These are phyloP conservation scores for Musa beccarii DNA, from an alignment of 176 grass and related monocot species.

Conservation along the genomic window DNA sequence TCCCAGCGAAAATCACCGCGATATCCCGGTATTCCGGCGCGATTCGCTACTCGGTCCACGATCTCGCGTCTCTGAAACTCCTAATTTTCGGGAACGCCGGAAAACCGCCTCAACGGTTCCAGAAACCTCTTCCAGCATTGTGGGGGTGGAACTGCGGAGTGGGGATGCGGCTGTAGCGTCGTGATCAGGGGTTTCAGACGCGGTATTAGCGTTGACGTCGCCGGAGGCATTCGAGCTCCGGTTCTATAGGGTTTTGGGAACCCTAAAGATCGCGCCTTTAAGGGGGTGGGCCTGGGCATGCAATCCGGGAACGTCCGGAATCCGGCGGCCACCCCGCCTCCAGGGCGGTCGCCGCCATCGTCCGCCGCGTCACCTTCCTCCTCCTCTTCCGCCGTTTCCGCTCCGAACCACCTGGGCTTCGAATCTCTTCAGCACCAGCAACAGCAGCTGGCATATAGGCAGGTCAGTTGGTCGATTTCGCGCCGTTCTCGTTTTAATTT, in stretches of 20 bases:
- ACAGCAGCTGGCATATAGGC: conserved; percentile 33
- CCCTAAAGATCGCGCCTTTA: background rate
- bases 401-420: conserved; percentile 27
- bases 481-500: background rate
- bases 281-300: conserved; percentile 3
- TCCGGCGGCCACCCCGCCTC: background rate
- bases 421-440: conserved; percentile 30
- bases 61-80: background rate
- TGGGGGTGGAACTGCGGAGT: background rate
- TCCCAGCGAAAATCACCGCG: background rate
- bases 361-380: conserved; percentile 18
- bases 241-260: background rate
- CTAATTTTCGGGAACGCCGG: background rate
- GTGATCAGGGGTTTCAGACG: background rate
- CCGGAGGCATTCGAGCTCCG: background rate
- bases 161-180: background rate
- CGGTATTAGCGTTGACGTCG: background rate
- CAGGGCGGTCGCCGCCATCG: background rate
- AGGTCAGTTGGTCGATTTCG: conserved; percentile 16
- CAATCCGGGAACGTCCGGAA: conserved; percentile 14
- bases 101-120: background rate
- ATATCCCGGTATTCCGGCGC: conserved; percentile 22
- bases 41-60: background rate
- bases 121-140: background rate
- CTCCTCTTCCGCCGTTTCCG: conserved; percentile 19